phyloP scores from a whole-genome alignment of 2,329 filamentous ascomycete species.

The Daldinia sp. region DNA sequence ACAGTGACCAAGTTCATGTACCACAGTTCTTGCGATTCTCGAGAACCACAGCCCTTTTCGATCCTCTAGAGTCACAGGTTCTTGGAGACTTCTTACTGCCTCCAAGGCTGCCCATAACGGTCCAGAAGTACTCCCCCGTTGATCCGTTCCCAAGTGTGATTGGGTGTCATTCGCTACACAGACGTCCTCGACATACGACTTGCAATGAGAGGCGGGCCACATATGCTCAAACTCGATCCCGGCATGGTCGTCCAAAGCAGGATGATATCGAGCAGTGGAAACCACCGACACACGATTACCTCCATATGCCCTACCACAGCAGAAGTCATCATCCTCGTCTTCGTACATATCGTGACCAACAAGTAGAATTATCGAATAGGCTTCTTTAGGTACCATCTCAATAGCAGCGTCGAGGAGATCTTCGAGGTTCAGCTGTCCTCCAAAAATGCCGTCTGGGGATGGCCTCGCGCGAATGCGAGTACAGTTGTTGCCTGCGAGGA shows the following conservation, averaged over 20 bases:
- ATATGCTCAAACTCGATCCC: conserved; percentile 62
- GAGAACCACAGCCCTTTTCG: conserved; percentile 67
- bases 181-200: conserved; percentile 58
- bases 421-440: conserved; percentile 67
- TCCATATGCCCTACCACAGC: conserved; percentile 75
- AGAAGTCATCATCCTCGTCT: conserved; percentile 74
- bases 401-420: conserved; percentile 71
- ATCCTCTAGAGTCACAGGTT: conserved; percentile 46
- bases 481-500: conserved; percentile 54
- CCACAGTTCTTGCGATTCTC: conserved; percentile 67
- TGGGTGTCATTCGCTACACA: conserved; percentile 48
- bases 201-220: conserved; percentile 75
- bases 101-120: conserved; percentile 51
- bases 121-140: background rate
- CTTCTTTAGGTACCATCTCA: conserved; percentile 65
- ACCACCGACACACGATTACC: conserved; percentile 72
- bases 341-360: conserved; percentile 74
- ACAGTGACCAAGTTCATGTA: conserved; percentile 76
- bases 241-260: conserved; percentile 58
- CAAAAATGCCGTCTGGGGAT: conserved; percentile 61
- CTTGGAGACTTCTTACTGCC: conserved; percentile 40
- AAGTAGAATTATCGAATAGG: conserved; percentile 69
- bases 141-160: background rate
- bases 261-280: conserved; percentile 71
- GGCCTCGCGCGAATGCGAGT: conserved; percentile 65